These are phyloP conservation scores for Boletus semigastroideus DNA, from an alignment of 1,284 basidiomycete genomes.

Conservation along the genomic window DNA sequence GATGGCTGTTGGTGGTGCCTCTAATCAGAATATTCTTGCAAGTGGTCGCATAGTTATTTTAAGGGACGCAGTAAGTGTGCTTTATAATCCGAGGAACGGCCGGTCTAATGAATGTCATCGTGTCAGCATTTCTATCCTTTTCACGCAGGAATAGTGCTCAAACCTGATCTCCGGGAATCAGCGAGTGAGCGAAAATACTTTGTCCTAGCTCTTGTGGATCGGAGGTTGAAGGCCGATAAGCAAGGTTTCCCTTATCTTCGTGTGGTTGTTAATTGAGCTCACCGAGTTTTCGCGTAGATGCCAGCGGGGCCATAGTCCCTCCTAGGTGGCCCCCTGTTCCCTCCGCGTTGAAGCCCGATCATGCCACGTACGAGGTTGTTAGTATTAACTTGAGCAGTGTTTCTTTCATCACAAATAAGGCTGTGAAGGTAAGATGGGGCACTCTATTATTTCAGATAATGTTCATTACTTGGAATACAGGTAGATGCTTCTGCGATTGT, in stretches of 20 bases:
- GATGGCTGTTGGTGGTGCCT: constrained; percentile 62
- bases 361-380: constrained; percentile 69
- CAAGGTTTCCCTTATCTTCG: constrained; percentile 38
- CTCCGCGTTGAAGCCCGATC: constrained; percentile 44
- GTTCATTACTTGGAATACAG: constrained; percentile 38
- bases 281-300: constrained; percentile 43
- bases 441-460: neutral
- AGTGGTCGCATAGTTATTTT: constrained; percentile 84
- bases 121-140: constrained; percentile 73
- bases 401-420: constrained; percentile 68
- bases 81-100: neutral
- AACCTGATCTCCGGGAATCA: constrained; percentile 55
- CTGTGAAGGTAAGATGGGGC: constrained; percentile 61
- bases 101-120: constrained; percentile 1
- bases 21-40: constrained; percentile 68
- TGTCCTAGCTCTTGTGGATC: constrained; percentile 74
- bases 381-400: constrained; percentile 77
- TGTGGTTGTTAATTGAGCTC: neutral
- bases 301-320: constrained; percentile 58
- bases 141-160: constrained; percentile 77
- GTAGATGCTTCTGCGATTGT: constrained; percentile 71
- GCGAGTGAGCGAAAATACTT: constrained; percentile 62
- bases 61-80: constrained; percentile 68
- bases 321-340: constrained; percentile 76
- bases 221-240: constrained; percentile 55